Conservation (phyloP, 495 filamentous ascomycete species). For the Penicillium coprophilum region DNA sequence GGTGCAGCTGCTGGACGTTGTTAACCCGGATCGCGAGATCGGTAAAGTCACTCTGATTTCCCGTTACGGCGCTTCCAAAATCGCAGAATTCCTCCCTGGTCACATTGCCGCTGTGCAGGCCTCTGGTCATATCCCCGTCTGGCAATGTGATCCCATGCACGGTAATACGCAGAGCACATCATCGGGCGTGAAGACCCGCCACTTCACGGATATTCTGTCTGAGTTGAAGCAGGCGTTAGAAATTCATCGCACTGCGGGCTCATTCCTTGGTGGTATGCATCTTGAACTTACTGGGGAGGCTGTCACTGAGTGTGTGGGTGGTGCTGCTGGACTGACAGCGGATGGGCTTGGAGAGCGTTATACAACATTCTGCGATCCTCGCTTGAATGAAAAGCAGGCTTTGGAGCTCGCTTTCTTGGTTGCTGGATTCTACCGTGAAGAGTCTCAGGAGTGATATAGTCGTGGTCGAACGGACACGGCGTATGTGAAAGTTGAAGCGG, state of each 20-base stretch:
- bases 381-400: constrained; percentile 96
- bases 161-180: constrained; percentile 67
- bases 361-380: constrained; percentile 91
- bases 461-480: background rate
- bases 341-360: constrained; percentile 86
- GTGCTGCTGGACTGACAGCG: constrained; percentile 82
- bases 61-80: constrained; percentile 78
- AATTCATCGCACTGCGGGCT: constrained; percentile 79
- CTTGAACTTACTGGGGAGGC: constrained; percentile 93
- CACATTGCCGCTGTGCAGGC: constrained; percentile 85
- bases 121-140: constrained; percentile 77
- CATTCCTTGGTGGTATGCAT: constrained; percentile 90
- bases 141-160: constrained; percentile 99
- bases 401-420: constrained; percentile 93
- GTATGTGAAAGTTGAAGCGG: background rate
- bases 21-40: constrained; percentile 77
- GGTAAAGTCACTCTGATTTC: constrained; percentile 97
- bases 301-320: constrained; percentile 94
- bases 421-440: constrained; percentile 73
- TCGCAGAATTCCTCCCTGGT: constrained; percentile 65
- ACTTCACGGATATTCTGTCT: constrained; percentile 80
- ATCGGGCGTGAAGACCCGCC: constrained; percentile 77
- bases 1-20: constrained; percentile 69
- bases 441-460: constrained; percentile 19
- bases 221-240: constrained; percentile 76